phyloP scores from a whole-genome alignment of 495 filamentous ascomycete genomes.

The Penicillium lividum region DNA sequence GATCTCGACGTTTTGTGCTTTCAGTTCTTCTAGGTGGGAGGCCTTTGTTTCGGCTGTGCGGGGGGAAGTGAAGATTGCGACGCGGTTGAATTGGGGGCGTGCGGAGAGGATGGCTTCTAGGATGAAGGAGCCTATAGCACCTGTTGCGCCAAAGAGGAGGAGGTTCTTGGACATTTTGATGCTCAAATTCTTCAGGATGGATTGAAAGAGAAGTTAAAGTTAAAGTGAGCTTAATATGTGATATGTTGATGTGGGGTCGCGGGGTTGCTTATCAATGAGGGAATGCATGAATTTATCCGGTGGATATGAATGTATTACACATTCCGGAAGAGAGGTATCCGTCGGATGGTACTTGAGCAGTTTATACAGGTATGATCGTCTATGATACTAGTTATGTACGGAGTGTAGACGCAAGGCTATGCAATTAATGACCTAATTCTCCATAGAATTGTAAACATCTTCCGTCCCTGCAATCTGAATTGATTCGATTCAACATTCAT shows the following conservation, averaged over 20 bases:
- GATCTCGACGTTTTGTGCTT: constrained; percentile 52
- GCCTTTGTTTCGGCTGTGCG: constrained; percentile 47
- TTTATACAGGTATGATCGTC: no score
- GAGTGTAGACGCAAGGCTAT: background rate
- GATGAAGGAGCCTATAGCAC: constrained; percentile 67
- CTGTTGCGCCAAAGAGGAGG: constrained; percentile 71
- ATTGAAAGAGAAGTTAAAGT: no score
- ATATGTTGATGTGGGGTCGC: constrained; percentile 14
- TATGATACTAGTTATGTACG: background rate
- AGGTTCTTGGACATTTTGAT: constrained; percentile 41
- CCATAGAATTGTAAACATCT: background rate
- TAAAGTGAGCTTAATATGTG: no score
- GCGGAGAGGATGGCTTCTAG: constrained; percentile 56
- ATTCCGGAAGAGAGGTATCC: background rate
- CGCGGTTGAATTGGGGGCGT: constrained; percentile 50
- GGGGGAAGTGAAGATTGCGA: constrained; percentile 65
- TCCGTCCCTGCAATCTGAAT: background rate
- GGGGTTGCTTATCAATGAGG: constrained; percentile 29
- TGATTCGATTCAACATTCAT: background rate
- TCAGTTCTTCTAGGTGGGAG: constrained; percentile 39
- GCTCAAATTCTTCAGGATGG: background rate
- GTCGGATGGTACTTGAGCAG: background rate
- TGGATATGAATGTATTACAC: background rate
- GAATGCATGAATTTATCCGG: background rate
- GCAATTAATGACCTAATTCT: background rate